phyloP scores from a whole-genome alignment of 352 stramenopile genomes.

The Hyphochytrium catenoides region DNA sequence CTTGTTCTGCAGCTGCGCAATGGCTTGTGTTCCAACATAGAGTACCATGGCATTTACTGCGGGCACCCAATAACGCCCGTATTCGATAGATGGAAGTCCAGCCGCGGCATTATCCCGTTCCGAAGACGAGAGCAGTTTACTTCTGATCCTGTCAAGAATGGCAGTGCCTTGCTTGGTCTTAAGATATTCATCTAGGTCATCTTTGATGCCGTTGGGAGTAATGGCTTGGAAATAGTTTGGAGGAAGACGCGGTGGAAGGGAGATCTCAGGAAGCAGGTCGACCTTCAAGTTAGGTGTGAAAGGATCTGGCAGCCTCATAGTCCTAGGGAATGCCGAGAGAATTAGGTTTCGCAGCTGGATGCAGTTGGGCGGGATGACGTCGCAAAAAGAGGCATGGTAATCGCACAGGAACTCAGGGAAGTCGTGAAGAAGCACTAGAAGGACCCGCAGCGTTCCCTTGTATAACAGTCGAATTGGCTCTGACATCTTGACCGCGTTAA shows the following conservation, averaged over 20 bases:
- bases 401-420: conserved; percentile 94
- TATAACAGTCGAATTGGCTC: conserved; percentile 83
- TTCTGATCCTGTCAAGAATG: conserved; percentile 58
- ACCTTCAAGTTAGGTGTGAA: conserved; percentile 95
- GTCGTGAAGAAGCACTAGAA: conserved; percentile 94
- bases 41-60: conserved; percentile 71
- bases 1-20: conserved; percentile 38
- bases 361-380: conserved; percentile 86
- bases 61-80: conserved; percentile 77
- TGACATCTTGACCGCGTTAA: conserved; percentile 60
- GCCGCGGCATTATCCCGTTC: conserved; percentile 33
- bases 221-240: conserved; percentile 81
- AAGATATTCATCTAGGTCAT: conserved; percentile 87
- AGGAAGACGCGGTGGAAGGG: conserved; percentile 74
- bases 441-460: conserved; percentile 89
- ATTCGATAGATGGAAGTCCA: no score
- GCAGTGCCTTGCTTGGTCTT: conserved; percentile 52
- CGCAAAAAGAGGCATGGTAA: conserved; percentile 95
- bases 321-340: conserved; percentile 87
- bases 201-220: conserved; percentile 60
- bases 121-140: conserved; percentile 32
- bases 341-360: conserved; percentile 96
- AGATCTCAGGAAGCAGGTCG: conserved; percentile 86
- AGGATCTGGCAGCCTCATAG: conserved; percentile 88
- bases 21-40: conserved; percentile 56